Percentiles rank a stretch among this genome's conserved stretches.
Conservation (phyloP, 768 basidiomycete genomes). For the Leccinum barrowsii region DNA sequence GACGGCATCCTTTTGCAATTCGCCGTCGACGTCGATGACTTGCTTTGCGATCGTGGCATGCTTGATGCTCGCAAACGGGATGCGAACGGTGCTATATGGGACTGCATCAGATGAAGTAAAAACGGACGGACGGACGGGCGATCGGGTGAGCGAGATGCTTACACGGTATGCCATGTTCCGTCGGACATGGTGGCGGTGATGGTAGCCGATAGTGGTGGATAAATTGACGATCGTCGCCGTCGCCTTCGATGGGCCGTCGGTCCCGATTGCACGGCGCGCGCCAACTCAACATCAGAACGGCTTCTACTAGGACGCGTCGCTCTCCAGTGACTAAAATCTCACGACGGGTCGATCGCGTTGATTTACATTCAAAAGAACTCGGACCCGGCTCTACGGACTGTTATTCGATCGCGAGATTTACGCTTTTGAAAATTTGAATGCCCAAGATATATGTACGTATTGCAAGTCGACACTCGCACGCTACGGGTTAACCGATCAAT, state of each 20-base stretch:
- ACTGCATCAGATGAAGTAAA: neutral
- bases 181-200: constrained; percentile 24
- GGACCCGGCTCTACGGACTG: too few relatives aligned
- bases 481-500: constrained; percentile 1
- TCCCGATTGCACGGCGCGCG: neutral
- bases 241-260: neutral
- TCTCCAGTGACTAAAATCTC: too few relatives aligned
- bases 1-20: constrained; percentile 79
- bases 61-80: constrained; percentile 70
- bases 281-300: neutral
- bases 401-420: too few relatives aligned
- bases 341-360: too few relatives aligned
- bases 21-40: constrained; percentile 82
- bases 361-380: neutral
- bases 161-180: constrained; percentile 54
- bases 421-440: too few relatives aligned
- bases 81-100: constrained; percentile 54
- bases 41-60: constrained; percentile 82
- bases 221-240: neutral
- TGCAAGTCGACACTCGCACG: neutral
- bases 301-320: neutral
- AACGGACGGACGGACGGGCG: neutral
- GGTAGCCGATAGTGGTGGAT: neutral
- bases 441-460: too few relatives aligned
- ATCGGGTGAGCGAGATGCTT: constrained; percentile 17